Evolutionary conservation across 805 yeast genomes (phyloP), one percentile per base, ranked within the genome.

Genomic region (Lipomyces yamadae): DNA sequence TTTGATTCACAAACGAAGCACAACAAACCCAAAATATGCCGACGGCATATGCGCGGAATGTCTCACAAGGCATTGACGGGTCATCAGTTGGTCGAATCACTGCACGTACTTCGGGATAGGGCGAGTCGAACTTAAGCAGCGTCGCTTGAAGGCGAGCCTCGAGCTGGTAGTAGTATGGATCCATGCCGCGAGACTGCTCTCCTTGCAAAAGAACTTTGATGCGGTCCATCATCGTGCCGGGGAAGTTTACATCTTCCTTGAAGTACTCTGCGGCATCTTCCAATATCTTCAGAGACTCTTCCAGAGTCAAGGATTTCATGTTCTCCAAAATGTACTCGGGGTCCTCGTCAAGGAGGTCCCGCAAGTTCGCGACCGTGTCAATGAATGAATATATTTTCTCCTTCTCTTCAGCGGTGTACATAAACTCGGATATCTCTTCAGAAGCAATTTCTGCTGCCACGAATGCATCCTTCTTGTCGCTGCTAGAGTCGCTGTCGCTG

Each of bases 1-100:
- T 83, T 62, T 85, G 80, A 76, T 85, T 86, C 76, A 87, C 80
- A 65, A 82, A 86, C 59, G 86, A 81, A 50, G 89, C 89, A 58
- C 85, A 76, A 29, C 83, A 74, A 3, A 85, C 82, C 85, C 86
- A 85, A 60, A 84, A 71, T 2, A 82, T 72, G 2, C 85, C 85
- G 33, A 86, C 74, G 29, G 81, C 76, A 75, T 85, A 86, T 7
- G 82, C 84, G 61, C 89, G 79, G 61, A 84, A 73, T 4, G 87
- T 85, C 67, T 86, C 88, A 58, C 76, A 78, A 3, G 82, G 81
- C 56, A 80, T 74, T 3, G 67, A 58, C 0, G 82, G 82, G 65
- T 85, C 87, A 72, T 85, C 88, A n/a, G 18, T 35, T 4, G 70
- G 70, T 30, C 62, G 37, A 34, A 48, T 48, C 35, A 66, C 70